phyloP scores from a whole-genome alignment of 192 early-diverging fungal species.

The Chytriomyces hyalinus region DNA sequence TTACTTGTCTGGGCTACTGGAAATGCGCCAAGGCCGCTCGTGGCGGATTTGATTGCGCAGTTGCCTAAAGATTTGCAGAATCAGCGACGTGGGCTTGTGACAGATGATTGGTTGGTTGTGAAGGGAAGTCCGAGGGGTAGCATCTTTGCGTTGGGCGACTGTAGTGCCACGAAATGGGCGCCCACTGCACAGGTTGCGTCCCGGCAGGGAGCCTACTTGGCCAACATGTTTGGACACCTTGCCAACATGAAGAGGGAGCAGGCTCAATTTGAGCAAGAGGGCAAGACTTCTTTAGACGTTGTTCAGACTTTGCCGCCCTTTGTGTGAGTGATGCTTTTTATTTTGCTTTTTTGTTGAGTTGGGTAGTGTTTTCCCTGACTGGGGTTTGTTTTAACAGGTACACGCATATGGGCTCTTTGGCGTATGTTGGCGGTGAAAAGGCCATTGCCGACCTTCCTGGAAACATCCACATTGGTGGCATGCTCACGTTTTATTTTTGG shows the following conservation, averaged over 20 bases:
- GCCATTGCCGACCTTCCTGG: slow-evolving; percentile 92
- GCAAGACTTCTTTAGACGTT: not conserved
- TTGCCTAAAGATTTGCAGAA: slow-evolving; percentile 64
- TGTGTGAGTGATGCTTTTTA: slow-evolving; percentile 7
- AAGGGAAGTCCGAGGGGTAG: slow-evolving; percentile 55
- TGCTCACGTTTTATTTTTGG: slow-evolving; percentile 60
- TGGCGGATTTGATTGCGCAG: slow-evolving; percentile 68
- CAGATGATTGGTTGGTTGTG: slow-evolving; percentile 75
- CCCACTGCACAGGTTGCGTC: slow-evolving; percentile 87
- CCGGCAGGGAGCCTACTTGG: slow-evolving; percentile 87
- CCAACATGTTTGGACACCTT: slow-evolving; percentile 71
- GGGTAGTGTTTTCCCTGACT: not conserved
- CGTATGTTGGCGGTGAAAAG: slow-evolving; percentile 91
- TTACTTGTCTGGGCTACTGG: slow-evolving; percentile 88
- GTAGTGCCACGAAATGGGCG: slow-evolving; percentile 70
- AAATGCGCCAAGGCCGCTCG: slow-evolving; percentile 72
- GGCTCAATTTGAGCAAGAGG: not conserved
- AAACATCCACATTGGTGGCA: slow-evolving; percentile 52
- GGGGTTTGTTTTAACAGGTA: slow-evolving; percentile 71
- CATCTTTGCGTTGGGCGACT: slow-evolving; percentile 79
- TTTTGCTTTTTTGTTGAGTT: not conserved
- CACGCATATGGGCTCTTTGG: slow-evolving; percentile 83
- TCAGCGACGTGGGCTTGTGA: slow-evolving; percentile 68
- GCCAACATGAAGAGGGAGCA: slow-evolving; percentile 35
- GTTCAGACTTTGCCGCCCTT: slow-evolving; percentile 19